Evolutionary conservation across 192 early-diverging fungal genomes (phyloP).

Genomic region (Backusella westeae): DNA sequence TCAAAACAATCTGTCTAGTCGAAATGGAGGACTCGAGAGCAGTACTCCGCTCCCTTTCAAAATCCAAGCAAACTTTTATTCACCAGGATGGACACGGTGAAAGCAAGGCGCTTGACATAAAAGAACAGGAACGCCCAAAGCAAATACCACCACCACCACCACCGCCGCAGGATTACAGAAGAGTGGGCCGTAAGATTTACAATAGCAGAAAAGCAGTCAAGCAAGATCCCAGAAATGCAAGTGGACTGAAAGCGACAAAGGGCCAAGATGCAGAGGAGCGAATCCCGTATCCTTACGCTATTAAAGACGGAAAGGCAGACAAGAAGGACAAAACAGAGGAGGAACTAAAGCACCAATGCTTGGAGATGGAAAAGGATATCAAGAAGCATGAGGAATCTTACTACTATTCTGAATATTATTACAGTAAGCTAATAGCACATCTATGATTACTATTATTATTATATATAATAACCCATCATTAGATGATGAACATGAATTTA

Average conservation of each 20-base stretch:
- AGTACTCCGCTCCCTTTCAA: neutral
- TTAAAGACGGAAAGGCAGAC: neutral
- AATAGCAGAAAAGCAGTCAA: neutral
- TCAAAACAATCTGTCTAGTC: neutral
- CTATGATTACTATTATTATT: neutral
- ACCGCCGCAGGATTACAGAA: neutral
- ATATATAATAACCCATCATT: neutral
- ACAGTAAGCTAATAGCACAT: slow-evolving; percentile 22
- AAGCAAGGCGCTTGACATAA: neutral
- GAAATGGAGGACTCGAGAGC: neutral
- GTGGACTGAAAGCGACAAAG: neutral
- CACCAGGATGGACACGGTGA: neutral
- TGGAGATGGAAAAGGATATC: slow-evolving; percentile 40
- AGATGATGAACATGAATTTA: slow-evolving; percentile 32
- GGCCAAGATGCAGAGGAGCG: neutral
- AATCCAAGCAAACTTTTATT: neutral
- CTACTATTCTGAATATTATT: slow-evolving; percentile 42
- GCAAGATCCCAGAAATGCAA: slow-evolving; percentile 1
- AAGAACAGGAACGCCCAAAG: neutral
- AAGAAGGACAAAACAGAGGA: neutral
- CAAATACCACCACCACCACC: neutral
- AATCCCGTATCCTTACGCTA: neutral
- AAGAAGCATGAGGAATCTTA: slow-evolving; percentile 33
- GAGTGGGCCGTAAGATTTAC: neutral
- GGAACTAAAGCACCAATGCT: neutral